Base-by-base conservation (phyloP, 805 yeast genomes). In the Millerozyma miso region DNA sequence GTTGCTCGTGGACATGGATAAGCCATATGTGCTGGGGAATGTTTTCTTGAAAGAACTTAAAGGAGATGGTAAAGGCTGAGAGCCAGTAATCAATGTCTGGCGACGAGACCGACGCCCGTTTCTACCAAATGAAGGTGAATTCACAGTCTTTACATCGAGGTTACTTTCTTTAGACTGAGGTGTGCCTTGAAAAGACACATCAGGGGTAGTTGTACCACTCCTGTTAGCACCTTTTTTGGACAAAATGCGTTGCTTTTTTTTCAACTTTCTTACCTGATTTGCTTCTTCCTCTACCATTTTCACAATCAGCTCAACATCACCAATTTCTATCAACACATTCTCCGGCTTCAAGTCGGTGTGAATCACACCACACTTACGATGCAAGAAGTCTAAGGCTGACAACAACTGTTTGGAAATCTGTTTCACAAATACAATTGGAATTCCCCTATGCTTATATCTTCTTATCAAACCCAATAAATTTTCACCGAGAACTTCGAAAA, bases 401-500 rank as follows among this genome's bases (percentile, higher is more conserved):
- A 88, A 60, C 35, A 87, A 71, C 62, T 88, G 96, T 53, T 83
- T 83, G 14, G 93, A 81, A 41, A 88, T 83, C 59, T 85, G 91
- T 62, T 87, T 85, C 31, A 87, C 93, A 53, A 85, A 77, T 17
- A 75, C 73, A 26, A 79, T 59, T 2, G 96, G 95, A n/a, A 88
- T 76, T 17, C 95, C 91, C 49, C 85, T 74, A 63, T 85, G 88
- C 57, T 77, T 76, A 52, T 79, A 90, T 43, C 90, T 74, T 49
- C 87, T 77, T 45, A 91, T 88, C 51, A 93, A 71, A 16, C 96
- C 90, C 40, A 93, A 69, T 51, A 93, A 63, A 59, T 89, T 91
- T 62, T 93, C 99, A 16, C 99, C 99, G 48, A 93, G 70, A 0
- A 93, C 96, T 65, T 93, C 99, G 62, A 93, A 93, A 1, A 91